Evolutionary conservation across 1,284 basidiomycete genomes (phyloP).

Genomic region (Calocybe gambosa): DNA sequence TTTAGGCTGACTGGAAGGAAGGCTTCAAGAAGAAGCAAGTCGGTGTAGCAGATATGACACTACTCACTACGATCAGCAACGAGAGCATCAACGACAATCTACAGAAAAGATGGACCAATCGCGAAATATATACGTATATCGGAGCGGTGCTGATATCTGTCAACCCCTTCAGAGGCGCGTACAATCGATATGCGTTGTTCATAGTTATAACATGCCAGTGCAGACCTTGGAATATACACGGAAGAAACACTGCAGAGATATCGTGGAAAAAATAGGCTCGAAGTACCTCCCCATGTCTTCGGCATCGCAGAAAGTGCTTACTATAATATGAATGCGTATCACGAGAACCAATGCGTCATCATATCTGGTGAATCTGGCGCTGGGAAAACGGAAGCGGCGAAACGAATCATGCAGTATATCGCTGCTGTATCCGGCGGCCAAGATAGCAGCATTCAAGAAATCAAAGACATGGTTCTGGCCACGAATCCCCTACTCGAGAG

Average conservation of each 20-base stretch:
- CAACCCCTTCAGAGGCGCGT: slow-evolving; percentile 90
- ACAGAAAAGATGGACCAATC: slow-evolving; percentile 92
- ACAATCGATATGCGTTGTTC: slow-evolving; percentile 1
- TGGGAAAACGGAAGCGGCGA: slow-evolving; percentile 96
- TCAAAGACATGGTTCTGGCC: slow-evolving; percentile 99
- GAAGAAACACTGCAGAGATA: slow-evolving; percentile 84
- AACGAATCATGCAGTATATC: slow-evolving; percentile 99
- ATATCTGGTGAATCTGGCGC: slow-evolving; percentile 99
- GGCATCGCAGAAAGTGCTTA: slow-evolving; percentile 95
- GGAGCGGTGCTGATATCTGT: slow-evolving; percentile 97
- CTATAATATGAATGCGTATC: slow-evolving; percentile 99
- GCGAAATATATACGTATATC: slow-evolving; percentile 99
- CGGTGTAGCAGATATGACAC: slow-evolving; percentile 98
- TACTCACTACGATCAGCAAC: slow-evolving; percentile 95
- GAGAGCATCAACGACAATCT: slow-evolving; percentile 98
- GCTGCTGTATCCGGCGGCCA: slow-evolving; percentile 91
- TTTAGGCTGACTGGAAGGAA: slow-evolving; percentile 94
- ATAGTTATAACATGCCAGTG: slow-evolving; percentile 6
- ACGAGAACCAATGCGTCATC: slow-evolving; percentile 99
- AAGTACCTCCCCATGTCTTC: slow-evolving; percentile 98
- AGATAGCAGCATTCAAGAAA: slow-evolving; percentile 86
- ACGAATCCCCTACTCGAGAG: slow-evolving; percentile 97
- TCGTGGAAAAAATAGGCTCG: slow-evolving; percentile 96
- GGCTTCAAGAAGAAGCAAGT: slow-evolving; percentile 98
- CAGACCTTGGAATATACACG: slow-evolving; percentile 96